Base-by-base conservation (phyloP, 768 basidiomycete genomes). In the Pleurotus ostreatus region DNA sequence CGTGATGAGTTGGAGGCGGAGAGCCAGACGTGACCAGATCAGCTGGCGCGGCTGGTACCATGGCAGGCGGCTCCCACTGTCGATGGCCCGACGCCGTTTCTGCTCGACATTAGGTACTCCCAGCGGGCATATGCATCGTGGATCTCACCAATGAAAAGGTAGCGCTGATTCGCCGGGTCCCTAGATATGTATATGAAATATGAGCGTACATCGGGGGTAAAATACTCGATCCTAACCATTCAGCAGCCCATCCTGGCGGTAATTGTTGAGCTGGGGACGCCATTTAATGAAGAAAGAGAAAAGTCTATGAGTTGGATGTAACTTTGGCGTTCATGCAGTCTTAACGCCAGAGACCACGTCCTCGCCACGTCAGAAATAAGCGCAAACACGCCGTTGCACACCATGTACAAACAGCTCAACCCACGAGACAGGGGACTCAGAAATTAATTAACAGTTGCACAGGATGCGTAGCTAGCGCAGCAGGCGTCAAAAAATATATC, bases 161-260 rank as follows among this genome's bases (percentile, higher is more conserved):
- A 91, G 64, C 86, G 83, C 70, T 92, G 88, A 70, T 89, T 79
- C 58, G 78, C 78, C 52, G 77, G 74, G 70, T 95, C 91, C 94
- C 93, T 94, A 67, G 43, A 58, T 58, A 55, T 60, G 64, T 57
- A 68, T 53, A 38, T 48, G 55, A 47, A 55, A 60, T 45, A 52
- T 26, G 13, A 52, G 18, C 26, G 56, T 58, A 23, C 49, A 46
- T 16, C 7, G 18, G 46, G 18, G 48, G 37, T 26, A 22, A 1
- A n/a, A 56, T 41, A 70, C 77, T 8, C 8, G 9, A 34, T 34
- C 30, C 30, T 62, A 68, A 92, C 95, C 95, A 97, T 79, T 95
- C 88, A 67, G 92, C 90, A 60, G 81, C 78, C 95, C 95, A 97
- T 41, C 94, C 95, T 60, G 88, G 88, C 58, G 95, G 95, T 38